Evolutionary conservation across 306 rosid species (phyloP).

Genomic region (Spatholobus suberectus): DNA sequence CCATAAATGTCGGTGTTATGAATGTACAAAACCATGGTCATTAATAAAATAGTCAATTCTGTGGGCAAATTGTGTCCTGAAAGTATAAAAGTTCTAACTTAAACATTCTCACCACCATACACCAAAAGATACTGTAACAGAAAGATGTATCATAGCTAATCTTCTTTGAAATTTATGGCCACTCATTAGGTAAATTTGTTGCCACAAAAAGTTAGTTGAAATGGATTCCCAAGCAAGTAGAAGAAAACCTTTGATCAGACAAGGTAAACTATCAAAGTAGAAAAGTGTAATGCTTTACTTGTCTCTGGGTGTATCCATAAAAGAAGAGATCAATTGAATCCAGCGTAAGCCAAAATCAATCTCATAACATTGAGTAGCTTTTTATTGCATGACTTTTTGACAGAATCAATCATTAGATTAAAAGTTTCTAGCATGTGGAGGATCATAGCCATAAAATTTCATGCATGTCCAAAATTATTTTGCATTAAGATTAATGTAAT

Average conservation of each 20-base stretch:
- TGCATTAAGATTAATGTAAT: not conserved
- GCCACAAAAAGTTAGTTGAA: constrained; percentile 13
- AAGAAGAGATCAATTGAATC: not conserved
- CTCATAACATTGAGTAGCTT: not conserved
- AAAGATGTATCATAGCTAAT: constrained; percentile 18
- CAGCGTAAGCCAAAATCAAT: not conserved
- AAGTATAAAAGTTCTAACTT: not conserved
- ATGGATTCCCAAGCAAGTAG: constrained; percentile 7
- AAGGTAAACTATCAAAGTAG: constrained; percentile 16
- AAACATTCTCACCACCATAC: not conserved
- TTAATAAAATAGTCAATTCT: constrained; percentile 9
- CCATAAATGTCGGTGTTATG: not conserved
- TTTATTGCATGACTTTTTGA: not conserved
- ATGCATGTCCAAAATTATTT: not conserved
- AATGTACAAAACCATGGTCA: constrained; percentile 9
- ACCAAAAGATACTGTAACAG: not conserved
- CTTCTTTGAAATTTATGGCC: constrained; percentile 9
- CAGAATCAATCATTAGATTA: not conserved
- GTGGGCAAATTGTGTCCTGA: not conserved
- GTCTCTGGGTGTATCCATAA: not conserved
- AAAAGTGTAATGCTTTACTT: not conserved
- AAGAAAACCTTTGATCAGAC: constrained; percentile 13
- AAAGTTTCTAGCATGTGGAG: not conserved
- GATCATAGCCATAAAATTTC: constrained; percentile 4
- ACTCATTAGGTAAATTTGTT: constrained; percentile 9